Base-by-base conservation (phyloP, 768 basidiomycete species). In the Agaricus subrufescens region DNA sequence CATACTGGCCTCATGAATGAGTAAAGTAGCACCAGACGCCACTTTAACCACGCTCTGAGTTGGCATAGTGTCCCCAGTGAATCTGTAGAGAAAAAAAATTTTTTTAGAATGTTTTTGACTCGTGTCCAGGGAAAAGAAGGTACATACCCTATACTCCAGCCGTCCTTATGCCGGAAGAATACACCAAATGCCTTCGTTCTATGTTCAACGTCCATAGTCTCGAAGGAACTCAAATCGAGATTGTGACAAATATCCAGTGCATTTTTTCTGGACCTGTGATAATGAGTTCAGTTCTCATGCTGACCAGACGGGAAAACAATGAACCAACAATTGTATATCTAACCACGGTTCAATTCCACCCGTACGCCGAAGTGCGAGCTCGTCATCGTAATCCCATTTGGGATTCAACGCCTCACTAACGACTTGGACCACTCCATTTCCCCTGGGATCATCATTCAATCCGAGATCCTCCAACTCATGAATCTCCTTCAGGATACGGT, bases 1-100 rank as follows among this genome's bases (percentile, higher is more conserved):
- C 81, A 98, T 86, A 3, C 94, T 94, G 0, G 95, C 91, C 67
- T 98, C 96, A 63, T 98, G 96, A 31, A 98, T 94, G 42, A 98
- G 75, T 1, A 98, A 72, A 0, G 93, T 93, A 0, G 89, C 87
- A 43, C 71, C 65, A 57, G 74, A 63, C 0, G 90, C 95, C 0
- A 82, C 84, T 44, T 75, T 66, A 25, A 87, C 82, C 3, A 98
- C 74, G 27, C 74, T 75, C 10, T 86, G 73, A 8, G 86, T 82
- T 0, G 96, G 94, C 65, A 80, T 76, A 1, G 95, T 98, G 67
- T 98, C 96, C 4, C 87, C 95, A 3, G 96, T 98, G 65, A 90
- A 98, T 23, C 94, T 96, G 60, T 5, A 10, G 6, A 14, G 4
- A 7, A 25, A 19, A 38, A 8, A 34, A 19, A 19, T 19, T 19